Evolutionary conservation across 1,284 basidiomycete species (phyloP).

Genomic region (Coriolopsis trogii): DNA sequence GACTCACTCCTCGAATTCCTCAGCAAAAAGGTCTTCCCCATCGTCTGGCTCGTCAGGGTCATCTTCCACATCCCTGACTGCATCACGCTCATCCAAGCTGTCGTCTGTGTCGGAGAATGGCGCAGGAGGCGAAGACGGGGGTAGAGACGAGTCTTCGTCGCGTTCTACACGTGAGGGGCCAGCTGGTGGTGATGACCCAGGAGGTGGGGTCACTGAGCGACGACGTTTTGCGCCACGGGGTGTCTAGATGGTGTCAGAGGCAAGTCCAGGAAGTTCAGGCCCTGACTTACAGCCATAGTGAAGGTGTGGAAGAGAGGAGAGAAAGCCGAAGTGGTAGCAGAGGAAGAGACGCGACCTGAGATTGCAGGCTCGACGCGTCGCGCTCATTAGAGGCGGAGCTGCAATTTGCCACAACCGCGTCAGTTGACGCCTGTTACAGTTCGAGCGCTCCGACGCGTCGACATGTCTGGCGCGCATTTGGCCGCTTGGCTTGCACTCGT

Average conservation of each 20-base stretch:
- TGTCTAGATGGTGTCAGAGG: constrained; percentile 14
- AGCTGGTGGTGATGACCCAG: constrained; percentile 58
- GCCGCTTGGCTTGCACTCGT: background rate
- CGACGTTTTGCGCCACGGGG: constrained; percentile 58
- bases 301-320: background rate
- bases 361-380: constrained; percentile 32
- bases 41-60: constrained; percentile 79
- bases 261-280: background rate
- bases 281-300: constrained; percentile 16
- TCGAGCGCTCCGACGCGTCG: background rate
- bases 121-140: constrained; percentile 81
- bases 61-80: constrained; percentile 69
- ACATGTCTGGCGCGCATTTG: constrained; percentile 11
- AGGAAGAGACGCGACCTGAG: constrained; percentile 13
- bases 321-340: background rate
- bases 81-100: constrained; percentile 75
- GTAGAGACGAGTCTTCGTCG: constrained; percentile 70
- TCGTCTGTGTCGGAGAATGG: constrained; percentile 91
- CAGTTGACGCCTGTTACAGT: constrained; percentile 2
- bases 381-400: constrained; percentile 31
- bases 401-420: constrained; percentile 32
- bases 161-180: constrained; percentile 49
- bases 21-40: constrained; percentile 93
- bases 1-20: constrained; percentile 75
- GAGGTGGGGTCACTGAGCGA: constrained; percentile 58